phyloP scores from a whole-genome alignment of 163 green algal species.

The Coccomyxa subellipsoidea region DNA sequence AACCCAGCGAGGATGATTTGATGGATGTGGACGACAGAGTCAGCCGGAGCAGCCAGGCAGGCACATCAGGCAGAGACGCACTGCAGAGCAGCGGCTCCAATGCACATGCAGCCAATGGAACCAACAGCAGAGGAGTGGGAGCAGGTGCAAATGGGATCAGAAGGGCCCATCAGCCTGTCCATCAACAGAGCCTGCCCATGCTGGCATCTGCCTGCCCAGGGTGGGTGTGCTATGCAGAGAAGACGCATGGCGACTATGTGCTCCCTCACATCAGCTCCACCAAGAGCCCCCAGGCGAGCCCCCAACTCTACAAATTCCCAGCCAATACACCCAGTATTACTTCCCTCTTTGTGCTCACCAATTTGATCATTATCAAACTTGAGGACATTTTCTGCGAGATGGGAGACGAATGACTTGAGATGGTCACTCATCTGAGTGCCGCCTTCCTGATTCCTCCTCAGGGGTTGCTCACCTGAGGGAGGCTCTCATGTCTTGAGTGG shows the following conservation, averaged over 20 bases:
- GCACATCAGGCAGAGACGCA: not conserved
- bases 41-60: not conserved
- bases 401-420: no score
- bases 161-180: not conserved
- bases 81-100: not conserved
- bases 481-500: no score
- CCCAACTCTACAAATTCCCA: no score
- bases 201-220: constrained; percentile 84
- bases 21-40: not conserved
- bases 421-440: no score
- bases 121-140: not conserved
- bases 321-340: no score
- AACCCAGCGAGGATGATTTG: not conserved
- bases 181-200: constrained; percentile 50
- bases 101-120: not conserved
- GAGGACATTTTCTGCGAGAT: no score
- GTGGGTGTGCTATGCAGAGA: constrained; percentile 99
- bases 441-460: no score
- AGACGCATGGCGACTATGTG: constrained; percentile 84
- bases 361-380: no score
- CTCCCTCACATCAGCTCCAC: constrained; percentile 79
- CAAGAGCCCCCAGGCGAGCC: constrained; percentile 69
- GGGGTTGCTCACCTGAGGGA: no score
- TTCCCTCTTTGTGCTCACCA: no score
- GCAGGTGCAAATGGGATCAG: not conserved